Evolutionary conservation across 352 stramenopile genomes (phyloP).

Genomic region (Phytophthora tubulina): DNA sequence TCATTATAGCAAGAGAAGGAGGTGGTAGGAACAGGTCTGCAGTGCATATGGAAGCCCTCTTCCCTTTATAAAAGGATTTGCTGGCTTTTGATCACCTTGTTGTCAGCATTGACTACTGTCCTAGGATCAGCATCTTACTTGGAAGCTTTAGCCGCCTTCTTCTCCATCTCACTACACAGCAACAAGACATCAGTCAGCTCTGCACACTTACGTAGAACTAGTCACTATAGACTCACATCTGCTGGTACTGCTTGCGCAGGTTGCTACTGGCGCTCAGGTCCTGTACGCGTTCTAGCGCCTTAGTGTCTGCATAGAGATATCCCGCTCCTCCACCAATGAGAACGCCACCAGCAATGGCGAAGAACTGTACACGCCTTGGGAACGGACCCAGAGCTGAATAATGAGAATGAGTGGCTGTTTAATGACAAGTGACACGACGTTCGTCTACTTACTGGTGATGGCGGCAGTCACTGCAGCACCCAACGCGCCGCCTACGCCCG

Average conservation of each 20-base stretch:
- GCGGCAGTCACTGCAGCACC: conserved; percentile 58
- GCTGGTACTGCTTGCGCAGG: conserved; percentile 84
- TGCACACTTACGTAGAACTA: neutral
- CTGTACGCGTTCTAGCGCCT: conserved; percentile 74
- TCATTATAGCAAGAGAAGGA: conserved; percentile 22
- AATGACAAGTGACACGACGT: too few species aligned
- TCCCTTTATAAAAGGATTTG: conserved; percentile 42
- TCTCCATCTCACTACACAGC: conserved; percentile 59
- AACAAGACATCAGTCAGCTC: conserved; percentile 4
- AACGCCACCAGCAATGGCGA: conserved; percentile 64
- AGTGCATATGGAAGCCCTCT: conserved; percentile 40
- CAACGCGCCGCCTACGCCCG: conserved; percentile 63
- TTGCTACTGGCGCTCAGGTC: conserved; percentile 82
- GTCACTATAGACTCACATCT: conserved; percentile 56
- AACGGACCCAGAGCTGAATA: conserved; percentile 73
- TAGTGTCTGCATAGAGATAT: conserved; percentile 79
- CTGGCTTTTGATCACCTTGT: conserved; percentile 29
- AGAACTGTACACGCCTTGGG: conserved; percentile 64
- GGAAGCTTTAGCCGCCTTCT: conserved; percentile 62
- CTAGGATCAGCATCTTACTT: conserved; percentile 30
- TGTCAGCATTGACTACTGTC: neutral
- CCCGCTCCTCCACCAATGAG: conserved; percentile 68
- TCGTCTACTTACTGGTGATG: conserved; percentile 72
- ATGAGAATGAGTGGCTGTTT: neutral
- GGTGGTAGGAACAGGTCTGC: conserved; percentile 28